Conservation (phyloP, 305 asterid genomes). For the Lippia alba region DNA sequence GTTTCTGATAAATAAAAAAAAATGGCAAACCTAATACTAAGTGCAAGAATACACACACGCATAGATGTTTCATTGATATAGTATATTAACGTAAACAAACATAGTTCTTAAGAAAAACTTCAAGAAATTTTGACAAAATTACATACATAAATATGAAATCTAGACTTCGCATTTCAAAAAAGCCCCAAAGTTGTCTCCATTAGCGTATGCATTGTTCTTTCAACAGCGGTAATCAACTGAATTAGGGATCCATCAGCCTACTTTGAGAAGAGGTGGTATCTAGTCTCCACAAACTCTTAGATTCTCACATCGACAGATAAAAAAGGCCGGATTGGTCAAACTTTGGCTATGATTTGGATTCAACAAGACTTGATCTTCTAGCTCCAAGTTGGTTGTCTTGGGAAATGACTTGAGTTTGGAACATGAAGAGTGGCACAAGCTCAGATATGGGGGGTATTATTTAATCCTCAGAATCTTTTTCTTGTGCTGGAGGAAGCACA, state of each 20-base stretch:
- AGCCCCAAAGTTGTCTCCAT: not conserved
- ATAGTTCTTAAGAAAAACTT: slow-evolving; percentile 1
- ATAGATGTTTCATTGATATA: not conserved
- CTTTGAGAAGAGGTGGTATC: not conserved
- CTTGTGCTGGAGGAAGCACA: too few relatives aligned
- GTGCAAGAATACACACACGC: not conserved
- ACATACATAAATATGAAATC: not conserved
- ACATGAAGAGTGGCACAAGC: too few relatives aligned
- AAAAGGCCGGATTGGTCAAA: too few relatives aligned
- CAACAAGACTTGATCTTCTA: too few relatives aligned
- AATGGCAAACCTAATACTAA: slow-evolving; percentile 7
- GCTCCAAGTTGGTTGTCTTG: too few relatives aligned
- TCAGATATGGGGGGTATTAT: too few relatives aligned
- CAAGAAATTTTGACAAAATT: not conserved
- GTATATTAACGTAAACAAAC: not conserved
- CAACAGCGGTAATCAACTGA: not conserved
- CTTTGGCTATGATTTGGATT: too few relatives aligned
- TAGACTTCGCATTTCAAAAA: not conserved
- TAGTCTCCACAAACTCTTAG: not conserved
- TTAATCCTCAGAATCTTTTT: too few relatives aligned
- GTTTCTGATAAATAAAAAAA: slow-evolving; percentile 29
- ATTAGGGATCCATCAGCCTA: not conserved
- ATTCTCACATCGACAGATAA: too few relatives aligned
- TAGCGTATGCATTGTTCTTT: not conserved
- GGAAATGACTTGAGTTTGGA: too few relatives aligned